Conservation (phyloP, 177 flowering plant genomes). For the Vitis hybrid region DNA sequence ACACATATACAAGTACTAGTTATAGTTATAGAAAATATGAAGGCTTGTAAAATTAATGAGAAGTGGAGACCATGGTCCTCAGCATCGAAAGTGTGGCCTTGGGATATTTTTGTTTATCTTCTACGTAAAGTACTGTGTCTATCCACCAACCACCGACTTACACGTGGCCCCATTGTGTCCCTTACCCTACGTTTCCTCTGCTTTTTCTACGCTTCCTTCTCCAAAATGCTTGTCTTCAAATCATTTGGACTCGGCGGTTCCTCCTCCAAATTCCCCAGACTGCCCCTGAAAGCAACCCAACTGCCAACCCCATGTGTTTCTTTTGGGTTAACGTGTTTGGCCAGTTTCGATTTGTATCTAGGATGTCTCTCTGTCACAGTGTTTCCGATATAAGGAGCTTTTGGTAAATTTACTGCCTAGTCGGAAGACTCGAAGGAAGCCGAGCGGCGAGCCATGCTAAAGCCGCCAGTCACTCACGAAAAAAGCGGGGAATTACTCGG, state of each 20-base stretch:
- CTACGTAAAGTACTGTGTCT: conserved; percentile 42
- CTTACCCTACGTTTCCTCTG: conserved; percentile 19
- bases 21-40: not conserved
- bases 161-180: conserved; percentile 32
- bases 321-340: too few relatives aligned
- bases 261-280: conserved; percentile 6
- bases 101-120: conserved; percentile 38
- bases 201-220: conserved; percentile 34
- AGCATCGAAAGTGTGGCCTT: not conserved
- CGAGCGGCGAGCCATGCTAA: conserved; percentile 7
- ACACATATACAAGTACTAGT: too few relatives aligned
- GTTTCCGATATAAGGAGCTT: not conserved
- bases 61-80: conserved; percentile 2
- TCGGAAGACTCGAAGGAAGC: not conserved
- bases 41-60: not conserved
- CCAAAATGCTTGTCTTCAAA: conserved; percentile 43
- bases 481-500: not conserved
- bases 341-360: too few relatives aligned
- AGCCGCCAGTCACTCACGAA: conserved; percentile 7
- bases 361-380: not conserved
- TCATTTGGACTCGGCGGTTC: conserved; percentile 19
- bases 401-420: not conserved
- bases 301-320: not conserved
- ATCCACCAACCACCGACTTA: conserved; percentile 18
- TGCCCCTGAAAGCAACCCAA: conserved; percentile 4